Percentiles rank a stretch among this genome's conserved stretches.
Conservation (phyloP, 805 yeast species). For the Candida loeiensis region DNA sequence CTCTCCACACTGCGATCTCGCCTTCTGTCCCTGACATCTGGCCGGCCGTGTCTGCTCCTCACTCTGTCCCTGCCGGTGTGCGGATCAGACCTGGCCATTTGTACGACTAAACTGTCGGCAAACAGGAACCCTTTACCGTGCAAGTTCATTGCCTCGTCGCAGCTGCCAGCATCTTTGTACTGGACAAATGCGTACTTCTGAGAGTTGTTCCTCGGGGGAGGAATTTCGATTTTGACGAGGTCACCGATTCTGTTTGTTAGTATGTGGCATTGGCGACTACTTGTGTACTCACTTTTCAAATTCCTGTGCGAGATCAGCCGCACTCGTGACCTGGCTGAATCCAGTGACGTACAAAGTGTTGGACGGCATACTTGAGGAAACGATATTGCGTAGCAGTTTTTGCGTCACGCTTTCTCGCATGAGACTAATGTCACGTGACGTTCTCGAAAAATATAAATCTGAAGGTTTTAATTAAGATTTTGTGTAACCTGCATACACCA, state of each 20-base stretch:
- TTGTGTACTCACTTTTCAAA: slow-evolving; percentile 53
- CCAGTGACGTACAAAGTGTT: slow-evolving; percentile 56
- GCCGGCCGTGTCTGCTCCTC: no score
- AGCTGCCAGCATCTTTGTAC: slow-evolving; percentile 48
- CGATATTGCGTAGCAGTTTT: background rate
- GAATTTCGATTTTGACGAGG: slow-evolving; percentile 55
- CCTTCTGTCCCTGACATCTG: no score
- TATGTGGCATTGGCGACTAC: background rate
- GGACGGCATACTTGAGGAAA: slow-evolving; percentile 33
- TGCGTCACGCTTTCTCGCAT: background rate
- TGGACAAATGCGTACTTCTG: slow-evolving; percentile 66
- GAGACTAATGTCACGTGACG: no score
- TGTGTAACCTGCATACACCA: no score
- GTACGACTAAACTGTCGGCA: slow-evolving; percentile 46
- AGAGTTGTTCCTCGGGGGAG: slow-evolving; percentile 59
- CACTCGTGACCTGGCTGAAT: slow-evolving; percentile 51
- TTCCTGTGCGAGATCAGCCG: slow-evolving; percentile 55
- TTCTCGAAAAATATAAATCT: no score
- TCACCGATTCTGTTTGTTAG: slow-evolving; percentile 46
- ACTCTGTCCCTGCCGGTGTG: slow-evolving; percentile 15
- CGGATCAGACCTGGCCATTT: slow-evolving; percentile 56
- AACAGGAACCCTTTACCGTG: slow-evolving; percentile 44
- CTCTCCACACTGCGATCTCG: slow-evolving; percentile 1
- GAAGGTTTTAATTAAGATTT: no score
- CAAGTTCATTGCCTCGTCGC: slow-evolving; percentile 50